Evolutionary conservation across 75 land plant species (phyloP), one percentile per base, ranked within the genome.

Genomic region (Gnetum montanum): DNA sequence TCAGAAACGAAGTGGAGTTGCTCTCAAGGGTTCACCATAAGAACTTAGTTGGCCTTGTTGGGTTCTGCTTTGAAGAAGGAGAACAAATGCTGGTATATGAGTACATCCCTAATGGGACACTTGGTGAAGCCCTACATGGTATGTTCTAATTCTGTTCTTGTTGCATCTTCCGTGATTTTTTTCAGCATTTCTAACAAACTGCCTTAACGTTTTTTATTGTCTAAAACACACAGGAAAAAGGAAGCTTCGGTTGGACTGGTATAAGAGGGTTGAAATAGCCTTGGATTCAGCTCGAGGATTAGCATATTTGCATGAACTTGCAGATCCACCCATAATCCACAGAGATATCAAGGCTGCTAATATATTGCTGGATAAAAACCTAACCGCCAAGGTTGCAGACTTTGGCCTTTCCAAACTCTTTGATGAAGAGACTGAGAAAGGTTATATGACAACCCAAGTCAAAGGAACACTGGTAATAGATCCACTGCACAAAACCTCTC

Each of bases 41-140:
- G 44, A 73, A 73, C 31, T 36, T 73, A 34, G 76, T 73, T 24
- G 61, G 64, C 8, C 60, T 73, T 8, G 48, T 69, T 4, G 76
- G 76, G 3, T 73, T 73, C 60, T 73, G 72, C 53, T 63, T 37
- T 13, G 76, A 73, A 46, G 36, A 65, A 12, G 56, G 63, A 23
- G 76, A 73, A 61, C 73, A 73, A 43, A 73, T 73, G 73, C 76
- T 73, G 28, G 49, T 73, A 33, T 69, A 73, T 15, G 76, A 73
- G 61, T 68, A 49, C 38, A 41, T 73, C 57, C 48, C 73, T 3
- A 62, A 62, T 24, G 72, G 72, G 23, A 73, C 72, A 16, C 25
- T 73, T 10, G 44, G 37, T 10, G 73, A 73, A 19, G 29, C 24
- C 20, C 73, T 73, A 28, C 51, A 23, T 20, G 74, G 74, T 71